These are phyloP conservation scores for Sphagnum tenellum DNA, from an alignment of 225 moss, liverwort and hornwort genomes.

Conservation along the genomic window DNA sequence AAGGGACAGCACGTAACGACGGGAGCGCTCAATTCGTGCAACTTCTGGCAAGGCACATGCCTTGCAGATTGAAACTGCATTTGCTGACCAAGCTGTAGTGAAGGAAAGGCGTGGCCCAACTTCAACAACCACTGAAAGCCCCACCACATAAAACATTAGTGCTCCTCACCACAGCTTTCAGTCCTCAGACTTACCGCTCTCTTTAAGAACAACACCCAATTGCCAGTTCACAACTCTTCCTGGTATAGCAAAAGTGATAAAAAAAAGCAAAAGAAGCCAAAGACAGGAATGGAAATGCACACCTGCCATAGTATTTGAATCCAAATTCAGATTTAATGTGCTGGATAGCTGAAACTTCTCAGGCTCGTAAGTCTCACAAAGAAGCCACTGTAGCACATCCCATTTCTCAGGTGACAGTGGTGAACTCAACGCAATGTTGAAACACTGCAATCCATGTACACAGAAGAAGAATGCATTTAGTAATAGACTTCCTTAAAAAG, in stretches of 20 bases:
- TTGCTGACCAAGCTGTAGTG: constrained; percentile 98
- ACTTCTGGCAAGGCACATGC: constrained; percentile 89
- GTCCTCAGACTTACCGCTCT: too few species aligned
- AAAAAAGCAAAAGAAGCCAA: neutral
- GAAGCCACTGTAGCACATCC: constrained; percentile 76
- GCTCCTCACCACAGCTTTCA: too few species aligned
- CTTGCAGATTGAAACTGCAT: constrained; percentile 84
- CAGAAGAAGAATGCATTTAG: too few species aligned
- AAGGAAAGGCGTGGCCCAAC: constrained; percentile 97
- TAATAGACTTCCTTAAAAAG: too few species aligned
- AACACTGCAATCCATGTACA: constrained; percentile 47
- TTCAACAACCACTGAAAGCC: constrained; percentile 58
- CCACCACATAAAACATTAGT: constrained; percentile 2
- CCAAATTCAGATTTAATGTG: constrained; percentile 24
- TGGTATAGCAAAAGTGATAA: too few species aligned
- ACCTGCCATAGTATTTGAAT: constrained; percentile 19
- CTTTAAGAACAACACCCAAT: too few species aligned
- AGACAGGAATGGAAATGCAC: neutral
- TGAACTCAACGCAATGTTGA: constrained; percentile 65
- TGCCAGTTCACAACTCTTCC: too few species aligned
- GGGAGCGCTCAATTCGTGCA: constrained; percentile 83
- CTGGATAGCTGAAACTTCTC: constrained; percentile 59
- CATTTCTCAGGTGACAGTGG: constrained; percentile 62
- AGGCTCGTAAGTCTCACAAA: constrained; percentile 88
- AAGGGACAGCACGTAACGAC: constrained; percentile 65